Conservation (phyloP, 2,329 filamentous ascomycete genomes). For the Diaporthe sp. region DNA sequence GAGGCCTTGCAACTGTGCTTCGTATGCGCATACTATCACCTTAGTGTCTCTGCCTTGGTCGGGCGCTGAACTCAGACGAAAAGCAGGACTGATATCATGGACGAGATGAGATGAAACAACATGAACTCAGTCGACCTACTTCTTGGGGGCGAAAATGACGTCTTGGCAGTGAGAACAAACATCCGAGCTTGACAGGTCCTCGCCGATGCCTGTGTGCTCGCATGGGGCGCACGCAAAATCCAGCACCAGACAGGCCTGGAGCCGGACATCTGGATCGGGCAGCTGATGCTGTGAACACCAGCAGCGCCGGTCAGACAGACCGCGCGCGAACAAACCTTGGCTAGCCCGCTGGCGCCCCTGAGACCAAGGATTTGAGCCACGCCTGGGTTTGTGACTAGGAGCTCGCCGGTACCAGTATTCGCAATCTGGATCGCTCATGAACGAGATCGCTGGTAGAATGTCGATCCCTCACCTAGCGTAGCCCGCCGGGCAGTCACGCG, state of each 20-base stretch:
- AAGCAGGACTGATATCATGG: neutral
- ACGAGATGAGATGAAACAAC: neutral
- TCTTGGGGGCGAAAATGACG: neutral
- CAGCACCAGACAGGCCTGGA: neutral
- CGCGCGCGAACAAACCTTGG: neutral
- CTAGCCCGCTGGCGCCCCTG: neutral
- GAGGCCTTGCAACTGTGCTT: neutral
- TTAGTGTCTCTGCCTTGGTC: neutral
- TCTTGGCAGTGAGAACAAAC: neutral
- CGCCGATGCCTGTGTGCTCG: neutral
- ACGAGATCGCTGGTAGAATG: neutral
- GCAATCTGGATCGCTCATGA: neutral
- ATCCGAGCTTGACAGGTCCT: conserved; percentile 5
- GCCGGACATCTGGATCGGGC: neutral
- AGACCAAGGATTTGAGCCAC: neutral
- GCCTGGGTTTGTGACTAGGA: neutral
- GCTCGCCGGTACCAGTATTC: neutral
- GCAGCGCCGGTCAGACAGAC: neutral
- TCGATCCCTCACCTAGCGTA: neutral
- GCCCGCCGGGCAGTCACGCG: neutral
- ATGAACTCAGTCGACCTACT: neutral
- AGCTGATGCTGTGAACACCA: neutral
- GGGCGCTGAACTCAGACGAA: neutral
- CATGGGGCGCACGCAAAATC: too few species aligned
- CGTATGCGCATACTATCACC: neutral